These are phyloP conservation scores for Remersonia thermophila DNA, from an alignment of 2,329 filamentous ascomycete species.

Conservation along the genomic window DNA sequence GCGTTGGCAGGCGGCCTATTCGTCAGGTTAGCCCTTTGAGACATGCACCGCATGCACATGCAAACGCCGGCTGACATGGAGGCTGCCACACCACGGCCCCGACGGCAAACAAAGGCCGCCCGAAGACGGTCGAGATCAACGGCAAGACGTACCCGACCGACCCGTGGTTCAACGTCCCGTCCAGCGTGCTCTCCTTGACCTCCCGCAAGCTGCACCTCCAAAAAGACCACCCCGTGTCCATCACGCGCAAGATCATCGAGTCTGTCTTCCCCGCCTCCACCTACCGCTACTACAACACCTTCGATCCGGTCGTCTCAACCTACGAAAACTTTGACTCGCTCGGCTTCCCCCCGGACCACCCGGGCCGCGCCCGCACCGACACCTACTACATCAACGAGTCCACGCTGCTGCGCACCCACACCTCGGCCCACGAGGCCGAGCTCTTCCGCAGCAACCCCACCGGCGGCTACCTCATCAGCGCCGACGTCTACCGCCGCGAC, in stretches of 20 bases:
- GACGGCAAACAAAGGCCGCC: conserved; percentile 8
- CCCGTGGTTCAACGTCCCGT: conserved; percentile 72
- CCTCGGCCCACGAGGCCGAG: conserved; percentile 82
- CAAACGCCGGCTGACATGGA: no score
- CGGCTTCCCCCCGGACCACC: conserved; percentile 78
- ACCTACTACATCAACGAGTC: conserved; percentile 88
- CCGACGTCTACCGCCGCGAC: conserved; percentile 91
- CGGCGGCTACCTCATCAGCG: conserved; percentile 77
- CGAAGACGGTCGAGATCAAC: conserved; percentile 41
- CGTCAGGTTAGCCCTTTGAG: conserved; percentile 15
- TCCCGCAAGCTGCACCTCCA: conserved; percentile 78
- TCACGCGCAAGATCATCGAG: conserved; percentile 87
- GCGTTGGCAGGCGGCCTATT: conserved; percentile 14
- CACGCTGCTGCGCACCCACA: conserved; percentile 84
- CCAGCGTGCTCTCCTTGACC: conserved; percentile 62
- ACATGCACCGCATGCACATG: background rate
- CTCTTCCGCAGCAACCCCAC: conserved; percentile 60
- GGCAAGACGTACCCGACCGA: conserved; percentile 56
- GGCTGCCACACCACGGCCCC: no score
- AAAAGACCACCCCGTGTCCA: conserved; percentile 76
- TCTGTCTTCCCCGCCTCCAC: conserved; percentile 64
- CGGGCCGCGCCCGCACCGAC: conserved; percentile 75
- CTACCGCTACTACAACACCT: conserved; percentile 65
- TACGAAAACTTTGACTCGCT: conserved; percentile 93
- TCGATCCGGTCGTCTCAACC: conserved; percentile 74